A percentile compares a stretch with the other conserved stretches of the same genome.
Evolutionary conservation across 2,329 filamentous ascomycete genomes (phyloP).

Genomic region (Epichloe uncinata): DNA sequence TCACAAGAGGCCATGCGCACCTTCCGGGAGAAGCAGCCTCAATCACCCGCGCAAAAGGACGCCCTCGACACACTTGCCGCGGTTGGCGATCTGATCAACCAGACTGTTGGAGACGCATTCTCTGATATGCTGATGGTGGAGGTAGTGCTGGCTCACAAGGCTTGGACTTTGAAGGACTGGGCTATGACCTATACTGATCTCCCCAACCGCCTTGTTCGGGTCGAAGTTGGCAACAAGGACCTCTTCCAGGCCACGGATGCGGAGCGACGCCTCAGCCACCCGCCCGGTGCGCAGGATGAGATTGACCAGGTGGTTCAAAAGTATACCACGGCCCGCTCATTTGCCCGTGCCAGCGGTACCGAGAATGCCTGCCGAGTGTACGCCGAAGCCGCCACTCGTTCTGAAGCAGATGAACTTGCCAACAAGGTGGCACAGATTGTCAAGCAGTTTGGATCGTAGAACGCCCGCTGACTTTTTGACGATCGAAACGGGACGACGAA

Average conservation of each 20-base stretch:
- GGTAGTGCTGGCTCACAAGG: slow-evolving; percentile 89
- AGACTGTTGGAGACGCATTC: slow-evolving; percentile 91
- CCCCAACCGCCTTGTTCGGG: slow-evolving; percentile 86
- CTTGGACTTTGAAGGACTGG: slow-evolving; percentile 85
- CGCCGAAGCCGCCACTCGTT: slow-evolving; percentile 79
- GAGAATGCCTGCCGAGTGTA: slow-evolving; percentile 96
- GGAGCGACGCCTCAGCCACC: slow-evolving; percentile 73
- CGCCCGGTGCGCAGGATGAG: slow-evolving; percentile 64
- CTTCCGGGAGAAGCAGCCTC: slow-evolving; percentile 68
- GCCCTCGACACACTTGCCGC: slow-evolving; percentile 75
- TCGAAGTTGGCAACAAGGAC: slow-evolving; percentile 78
- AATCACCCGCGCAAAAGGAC: slow-evolving; percentile 84
- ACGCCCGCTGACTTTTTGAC: slow-evolving; percentile 1
- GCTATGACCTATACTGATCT: slow-evolving; percentile 84
- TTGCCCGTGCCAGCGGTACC: slow-evolving; percentile 85
- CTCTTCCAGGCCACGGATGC: slow-evolving; percentile 87
- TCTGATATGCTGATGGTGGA: slow-evolving; percentile 95
- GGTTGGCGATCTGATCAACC: slow-evolving; percentile 87
- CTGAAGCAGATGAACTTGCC: slow-evolving; percentile 83
- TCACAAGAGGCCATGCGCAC: slow-evolving; percentile 67
- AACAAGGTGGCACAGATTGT: slow-evolving; percentile 69
- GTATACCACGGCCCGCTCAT: slow-evolving; percentile 78
- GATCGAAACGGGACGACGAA: not conserved
- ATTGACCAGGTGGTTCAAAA: slow-evolving; percentile 84
- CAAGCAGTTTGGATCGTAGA: slow-evolving; percentile 36